phyloP scores from a whole-genome alignment of 805 yeast species.

The Maudiozyma saulgeensis region DNA sequence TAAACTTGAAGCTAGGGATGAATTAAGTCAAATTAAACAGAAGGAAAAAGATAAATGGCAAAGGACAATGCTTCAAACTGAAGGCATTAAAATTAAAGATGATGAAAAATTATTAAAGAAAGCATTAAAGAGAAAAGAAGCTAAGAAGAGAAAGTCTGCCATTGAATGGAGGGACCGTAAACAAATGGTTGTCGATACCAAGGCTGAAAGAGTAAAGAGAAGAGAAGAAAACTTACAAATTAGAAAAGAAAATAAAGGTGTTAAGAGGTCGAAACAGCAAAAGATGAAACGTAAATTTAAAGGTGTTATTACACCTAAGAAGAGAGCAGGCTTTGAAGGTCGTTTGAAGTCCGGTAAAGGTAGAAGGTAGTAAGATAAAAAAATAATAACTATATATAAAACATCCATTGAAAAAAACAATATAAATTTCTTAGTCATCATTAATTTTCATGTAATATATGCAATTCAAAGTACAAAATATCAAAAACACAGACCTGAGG shows the following conservation, averaged over 20 bases:
- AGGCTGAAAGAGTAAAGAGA: constrained; percentile 69
- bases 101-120: constrained; percentile 82
- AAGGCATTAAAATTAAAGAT: constrained; percentile 81
- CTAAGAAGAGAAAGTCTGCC: constrained; percentile 76
- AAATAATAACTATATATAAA: not conserved
- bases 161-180: constrained; percentile 89
- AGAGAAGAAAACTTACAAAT: constrained; percentile 85
- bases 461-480: not conserved
- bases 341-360: constrained; percentile 29
- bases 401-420: too few species aligned
- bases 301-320: constrained; percentile 41
- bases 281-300: constrained; percentile 55
- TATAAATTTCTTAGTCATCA: not conserved
- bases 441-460: not conserved
- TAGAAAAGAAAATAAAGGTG: constrained; percentile 77
- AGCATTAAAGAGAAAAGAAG: constrained; percentile 75
- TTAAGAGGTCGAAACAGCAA: constrained; percentile 62
- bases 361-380: not conserved
- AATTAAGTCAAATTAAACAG: constrained; percentile 44
- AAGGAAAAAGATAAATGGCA: constrained; percentile 79
- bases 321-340: constrained; percentile 91
- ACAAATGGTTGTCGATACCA: constrained; percentile 64
- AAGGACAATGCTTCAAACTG: constrained; percentile 72
- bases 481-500: not conserved
- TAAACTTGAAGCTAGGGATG: constrained; percentile 51